Percentiles rank a stretch among this genome's conserved stretches.
phyloP scores from a whole-genome alignment of 495 filamentous ascomycete genomes.

The Penicillium subrubescens region DNA sequence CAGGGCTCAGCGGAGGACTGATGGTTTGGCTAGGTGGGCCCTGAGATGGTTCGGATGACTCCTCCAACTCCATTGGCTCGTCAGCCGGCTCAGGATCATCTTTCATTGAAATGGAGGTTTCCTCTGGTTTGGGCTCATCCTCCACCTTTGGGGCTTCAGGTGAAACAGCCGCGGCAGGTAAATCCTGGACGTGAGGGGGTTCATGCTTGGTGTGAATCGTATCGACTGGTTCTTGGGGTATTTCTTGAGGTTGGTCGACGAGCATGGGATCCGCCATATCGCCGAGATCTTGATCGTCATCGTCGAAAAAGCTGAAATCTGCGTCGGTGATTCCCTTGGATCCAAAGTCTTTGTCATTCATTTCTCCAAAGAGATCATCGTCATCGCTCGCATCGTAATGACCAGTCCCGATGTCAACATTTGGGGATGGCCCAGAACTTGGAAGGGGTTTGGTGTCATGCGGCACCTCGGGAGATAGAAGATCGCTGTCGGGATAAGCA shows the following conservation, averaged over 20 bases:
- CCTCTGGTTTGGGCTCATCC: background rate
- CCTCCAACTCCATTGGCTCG: constrained; percentile 10
- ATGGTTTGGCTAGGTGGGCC: constrained; percentile 35
- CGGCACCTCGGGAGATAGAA: constrained; percentile 21
- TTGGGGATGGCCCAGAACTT: constrained; percentile 26
- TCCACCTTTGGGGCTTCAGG: background rate
- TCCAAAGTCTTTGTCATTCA: constrained; percentile 76
- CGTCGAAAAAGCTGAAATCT: constrained; percentile 91
- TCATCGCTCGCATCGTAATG: constrained; percentile 51
- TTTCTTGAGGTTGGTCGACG: constrained; percentile 15
- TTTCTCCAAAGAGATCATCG: constrained; percentile 70
- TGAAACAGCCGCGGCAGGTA: background rate
- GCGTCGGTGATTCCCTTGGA: constrained; percentile 80
- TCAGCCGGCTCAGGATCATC: background rate
- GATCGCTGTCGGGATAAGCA: constrained; percentile 34
- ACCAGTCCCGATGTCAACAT: constrained; percentile 40
- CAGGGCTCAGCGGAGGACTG: constrained; percentile 54
- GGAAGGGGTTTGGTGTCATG: constrained; percentile 24
- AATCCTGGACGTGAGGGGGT: background rate
- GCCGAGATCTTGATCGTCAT: constrained; percentile 52
- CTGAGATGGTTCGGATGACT: constrained; percentile 18
- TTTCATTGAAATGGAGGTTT: background rate
- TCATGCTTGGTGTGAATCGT: background rate
- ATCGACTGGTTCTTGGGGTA: background rate
- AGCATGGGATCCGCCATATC: constrained; percentile 24